These are phyloP conservation scores for Tirmania nivea DNA, from an alignment of 495 filamentous ascomycete species.

Conservation along the genomic window DNA sequence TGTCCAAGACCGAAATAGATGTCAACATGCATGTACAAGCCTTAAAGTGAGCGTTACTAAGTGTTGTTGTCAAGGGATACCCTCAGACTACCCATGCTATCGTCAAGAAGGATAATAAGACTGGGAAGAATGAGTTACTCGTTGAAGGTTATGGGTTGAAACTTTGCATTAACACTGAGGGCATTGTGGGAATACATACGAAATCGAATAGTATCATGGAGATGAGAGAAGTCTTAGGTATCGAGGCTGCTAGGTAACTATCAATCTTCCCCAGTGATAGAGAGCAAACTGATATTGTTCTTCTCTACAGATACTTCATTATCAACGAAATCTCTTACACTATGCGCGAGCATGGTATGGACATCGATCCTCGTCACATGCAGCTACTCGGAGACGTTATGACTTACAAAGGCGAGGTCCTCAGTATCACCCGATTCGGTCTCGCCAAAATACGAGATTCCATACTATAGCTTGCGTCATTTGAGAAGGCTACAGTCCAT, in stretches of 20 bases:
- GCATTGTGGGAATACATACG: slow-evolving; percentile 52
- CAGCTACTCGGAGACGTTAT: slow-evolving; percentile 95
- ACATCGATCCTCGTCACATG: slow-evolving; percentile 96
- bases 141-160: slow-evolving; percentile 88
- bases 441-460: slow-evolving; percentile 91
- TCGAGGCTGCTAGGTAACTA: slow-evolving; percentile 52
- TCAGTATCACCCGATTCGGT: slow-evolving; percentile 95
- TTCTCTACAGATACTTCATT: slow-evolving; percentile 11
- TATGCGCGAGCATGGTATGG: slow-evolving; percentile 36
- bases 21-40: slow-evolving; percentile 62
- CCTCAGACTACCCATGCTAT: slow-evolving; percentile 69
- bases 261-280: neutral
- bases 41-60: slow-evolving; percentile 58
- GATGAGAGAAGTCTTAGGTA: slow-evolving; percentile 75
- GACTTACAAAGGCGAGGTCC: slow-evolving; percentile 94
- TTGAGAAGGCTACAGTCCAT: slow-evolving; percentile 97
- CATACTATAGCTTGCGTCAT: slow-evolving; percentile 83
- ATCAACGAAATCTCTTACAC: slow-evolving; percentile 19
- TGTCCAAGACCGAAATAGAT: slow-evolving; percentile 33
- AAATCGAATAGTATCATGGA: slow-evolving; percentile 81
- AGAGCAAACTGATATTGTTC: neutral
- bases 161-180: slow-evolving; percentile 76
- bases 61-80: slow-evolving; percentile 66
- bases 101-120: slow-evolving; percentile 43
- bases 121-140: slow-evolving; percentile 44